Percentiles rank a stretch among this genome's conserved stretches.
These are phyloP conservation scores for Phytophthora sp. DNA, from an alignment of 352 stramenopile genomes.

Conservation along the genomic window DNA sequence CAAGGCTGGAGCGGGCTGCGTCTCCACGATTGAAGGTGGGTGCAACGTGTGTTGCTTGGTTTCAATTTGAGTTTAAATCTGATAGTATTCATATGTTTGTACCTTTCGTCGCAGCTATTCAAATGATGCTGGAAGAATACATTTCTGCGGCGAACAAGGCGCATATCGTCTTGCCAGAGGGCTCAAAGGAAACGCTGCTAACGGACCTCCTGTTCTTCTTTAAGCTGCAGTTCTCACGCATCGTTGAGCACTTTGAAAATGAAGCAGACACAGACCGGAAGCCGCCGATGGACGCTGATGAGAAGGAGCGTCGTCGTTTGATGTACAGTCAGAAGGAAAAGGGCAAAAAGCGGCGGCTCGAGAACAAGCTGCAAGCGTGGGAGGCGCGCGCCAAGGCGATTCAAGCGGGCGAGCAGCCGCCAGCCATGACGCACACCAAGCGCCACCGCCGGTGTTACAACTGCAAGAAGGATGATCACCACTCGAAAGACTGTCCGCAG, in stretches of 20 bases:
- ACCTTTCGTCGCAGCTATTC: constrained; percentile 54
- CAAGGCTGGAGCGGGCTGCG: constrained; percentile 79
- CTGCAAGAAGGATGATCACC: constrained; percentile 82
- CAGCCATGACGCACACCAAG: constrained; percentile 40
- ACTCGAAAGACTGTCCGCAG: constrained; percentile 75
- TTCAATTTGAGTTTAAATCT: constrained; percentile 2
- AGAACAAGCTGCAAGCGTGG: constrained; percentile 72
- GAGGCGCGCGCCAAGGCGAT: constrained; percentile 54
- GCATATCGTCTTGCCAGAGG: constrained; percentile 39
- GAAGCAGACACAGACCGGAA: constrained; percentile 57
- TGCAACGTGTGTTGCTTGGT: constrained; percentile 2
- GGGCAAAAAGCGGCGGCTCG: constrained; percentile 74
- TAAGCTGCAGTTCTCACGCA: constrained; percentile 73
- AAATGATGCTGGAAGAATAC: constrained; percentile 87
- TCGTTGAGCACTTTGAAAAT: constrained; percentile 66
- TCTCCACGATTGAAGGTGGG: constrained; percentile 92
- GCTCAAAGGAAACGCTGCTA: constrained; percentile 46
- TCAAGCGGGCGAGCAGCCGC: constrained; percentile 45
- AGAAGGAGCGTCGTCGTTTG: constrained; percentile 80
- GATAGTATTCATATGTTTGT: constrained; percentile 2
- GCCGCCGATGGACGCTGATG: constrained; percentile 78
- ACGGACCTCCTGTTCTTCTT: constrained; percentile 87
- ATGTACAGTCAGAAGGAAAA: constrained; percentile 80
- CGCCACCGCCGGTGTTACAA: constrained; percentile 83
- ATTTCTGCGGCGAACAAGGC: constrained; percentile 44